Base-by-base conservation (phyloP, 371 early-diverging fungal species). In the Dichotomocladium elegans region DNA sequence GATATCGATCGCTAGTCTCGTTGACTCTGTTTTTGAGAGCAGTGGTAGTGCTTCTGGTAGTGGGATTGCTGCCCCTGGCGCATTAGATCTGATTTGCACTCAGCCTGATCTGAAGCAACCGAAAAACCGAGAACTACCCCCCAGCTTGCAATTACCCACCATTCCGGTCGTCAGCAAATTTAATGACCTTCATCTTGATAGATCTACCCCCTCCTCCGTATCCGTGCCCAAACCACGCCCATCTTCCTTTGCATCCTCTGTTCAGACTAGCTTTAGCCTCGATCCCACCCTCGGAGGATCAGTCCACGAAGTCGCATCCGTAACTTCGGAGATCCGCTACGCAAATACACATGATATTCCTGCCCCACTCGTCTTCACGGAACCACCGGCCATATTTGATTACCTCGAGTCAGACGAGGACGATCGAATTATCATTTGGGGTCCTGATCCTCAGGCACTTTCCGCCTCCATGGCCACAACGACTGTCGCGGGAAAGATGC, bases 381-480 rank as follows among this genome's bases (percentile, higher is more conserved):
- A 65, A 4, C 54, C 72, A 17, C 80, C 83, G 0, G 67, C 72
- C 22, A 60, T 78, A 51, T 83, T 83, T 48, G 81, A 81, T 49
- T 60, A 68, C 0, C 59, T 83, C 10, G 58, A 60, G 27, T 68
- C 77, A 0, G 83, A 83, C n/a, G 64, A 69, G 11, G 80, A 83
- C 47, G 80, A 79, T 29, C 59, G 79, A 8, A 77, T 79, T 28
- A 78, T 83, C 31, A 56, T 83, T 24, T 83, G 83, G 83, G 77
- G 77, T 1, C 58, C 68, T 42, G 72, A 74, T 57, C 68, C 74
- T 7, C 64, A 65, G 41, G 53, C 47, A 2, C 51, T 74, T 19
- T 66, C 70, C 2, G 70, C 74, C 4, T 63, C 66, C 0, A 61
- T 68, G 68, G 70, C 70, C 6, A 59, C 66, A 10, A 66, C 63